Evolutionary conservation across 768 basidiomycete species (phyloP).

Genomic region (Russula olivacea): DNA sequence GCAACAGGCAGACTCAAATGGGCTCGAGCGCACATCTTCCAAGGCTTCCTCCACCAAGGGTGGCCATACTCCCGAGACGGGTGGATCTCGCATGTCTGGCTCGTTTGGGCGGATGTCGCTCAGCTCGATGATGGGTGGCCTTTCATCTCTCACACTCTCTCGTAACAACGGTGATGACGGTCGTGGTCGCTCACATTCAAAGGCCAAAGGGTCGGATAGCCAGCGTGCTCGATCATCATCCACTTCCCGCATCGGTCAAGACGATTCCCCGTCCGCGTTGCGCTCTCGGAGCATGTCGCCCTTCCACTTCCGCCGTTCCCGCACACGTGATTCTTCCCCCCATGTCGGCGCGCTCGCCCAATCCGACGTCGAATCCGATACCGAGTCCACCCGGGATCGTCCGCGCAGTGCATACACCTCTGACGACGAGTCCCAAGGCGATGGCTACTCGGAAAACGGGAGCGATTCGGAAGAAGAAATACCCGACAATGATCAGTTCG

Average conservation of each 20-base stretch:
- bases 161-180: slow-evolving; percentile 39
- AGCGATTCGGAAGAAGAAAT: slow-evolving; percentile 52
- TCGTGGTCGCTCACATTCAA: slow-evolving; percentile 42
- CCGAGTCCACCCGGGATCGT: slow-evolving; percentile 43
- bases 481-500: slow-evolving; percentile 60
- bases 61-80: slow-evolving; percentile 18
- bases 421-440: slow-evolving; percentile 50
- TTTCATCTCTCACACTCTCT: slow-evolving; percentile 58
- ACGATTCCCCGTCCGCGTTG: slow-evolving; percentile 33
- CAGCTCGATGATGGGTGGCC: slow-evolving; percentile 63
- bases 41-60: slow-evolving; percentile 23
- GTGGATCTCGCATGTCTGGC: slow-evolving; percentile 33
- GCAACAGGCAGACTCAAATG: slow-evolving; percentile 45
- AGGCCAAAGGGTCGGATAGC: slow-evolving; percentile 33
- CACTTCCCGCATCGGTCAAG: slow-evolving; percentile 36
- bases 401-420: slow-evolving; percentile 64
- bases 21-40: slow-evolving; percentile 43
- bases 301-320: slow-evolving; percentile 65
- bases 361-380: slow-evolving; percentile 59
- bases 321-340: slow-evolving; percentile 50
- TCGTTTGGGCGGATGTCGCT: slow-evolving; percentile 62
- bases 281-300: slow-evolving; percentile 77
- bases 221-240: slow-evolving; percentile 35
- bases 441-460: slow-evolving; percentile 45
- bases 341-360: slow-evolving; percentile 46